A percentile compares a stretch with the other conserved stretches of the same genome.
Conservation (phyloP, 371 early-diverging fungal species). For the Saksenaea vasiformis region DNA sequence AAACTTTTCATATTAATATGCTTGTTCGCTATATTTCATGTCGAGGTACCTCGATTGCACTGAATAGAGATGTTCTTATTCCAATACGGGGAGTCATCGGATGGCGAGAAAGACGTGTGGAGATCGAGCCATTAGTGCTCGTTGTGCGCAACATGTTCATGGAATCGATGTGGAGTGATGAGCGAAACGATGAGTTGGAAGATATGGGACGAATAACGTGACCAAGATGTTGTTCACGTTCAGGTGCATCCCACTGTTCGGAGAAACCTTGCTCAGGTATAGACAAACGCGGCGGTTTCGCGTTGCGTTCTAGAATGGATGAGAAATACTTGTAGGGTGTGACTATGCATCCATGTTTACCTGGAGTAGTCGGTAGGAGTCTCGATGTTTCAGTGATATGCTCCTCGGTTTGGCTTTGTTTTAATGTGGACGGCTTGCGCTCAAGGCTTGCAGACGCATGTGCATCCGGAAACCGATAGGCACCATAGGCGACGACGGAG, state of each 20-base stretch:
- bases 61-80: constrained; percentile 44
- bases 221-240: constrained; percentile 40
- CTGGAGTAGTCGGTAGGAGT: constrained; percentile 19
- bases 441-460: constrained; percentile 29
- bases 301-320: neutral
- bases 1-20: neutral
- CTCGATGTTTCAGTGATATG: constrained; percentile 31
- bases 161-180: constrained; percentile 36
- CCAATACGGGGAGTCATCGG: constrained; percentile 48
- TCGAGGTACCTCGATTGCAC: constrained; percentile 44
- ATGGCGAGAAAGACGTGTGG: constrained; percentile 33
- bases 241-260: constrained; percentile 11
- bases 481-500: constrained; percentile 41
- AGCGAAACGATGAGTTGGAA: constrained; percentile 33
- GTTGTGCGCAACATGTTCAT: constrained; percentile 32
- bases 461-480: constrained; percentile 26
- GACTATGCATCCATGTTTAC: constrained; percentile 1
- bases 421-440: constrained; percentile 24
- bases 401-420: constrained; percentile 22
- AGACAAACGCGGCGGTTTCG: constrained; percentile 24
- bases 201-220: constrained; percentile 49
- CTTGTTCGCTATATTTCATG: neutral
- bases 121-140: constrained; percentile 41
- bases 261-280: constrained; percentile 35
- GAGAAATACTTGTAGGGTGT: neutral